phyloP scores from a whole-genome alignment of 2,329 filamentous ascomycete species.

The Zalaria sp. region DNA sequence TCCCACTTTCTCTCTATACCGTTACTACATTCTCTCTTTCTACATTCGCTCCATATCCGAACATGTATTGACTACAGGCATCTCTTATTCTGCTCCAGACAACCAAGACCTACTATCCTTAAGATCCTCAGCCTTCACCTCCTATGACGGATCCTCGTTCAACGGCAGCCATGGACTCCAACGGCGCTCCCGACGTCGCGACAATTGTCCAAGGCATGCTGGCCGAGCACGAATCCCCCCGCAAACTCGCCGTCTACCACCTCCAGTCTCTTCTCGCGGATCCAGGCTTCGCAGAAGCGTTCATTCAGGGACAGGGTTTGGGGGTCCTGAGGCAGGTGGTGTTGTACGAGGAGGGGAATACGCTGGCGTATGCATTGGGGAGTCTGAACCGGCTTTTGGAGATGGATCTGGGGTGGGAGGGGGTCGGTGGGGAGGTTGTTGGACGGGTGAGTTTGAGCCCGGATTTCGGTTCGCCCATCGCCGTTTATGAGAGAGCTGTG shows the following conservation, averaged over 20 bases:
- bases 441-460: conserved; percentile 39
- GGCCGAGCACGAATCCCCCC: conserved; percentile 68
- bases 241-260: conserved; percentile 99
- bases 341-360: conserved; percentile 79
- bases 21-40: too few relatives aligned
- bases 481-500: conserved; percentile 1
- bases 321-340: conserved; percentile 69
- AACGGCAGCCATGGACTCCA: not conserved
- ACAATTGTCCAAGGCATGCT: conserved; percentile 39
- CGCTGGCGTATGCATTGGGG: conserved; percentile 85
- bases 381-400: conserved; percentile 78
- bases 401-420: conserved; percentile 96
- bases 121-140: too few relatives aligned
- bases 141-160: too few relatives aligned
- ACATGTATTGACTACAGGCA: too few relatives aligned
- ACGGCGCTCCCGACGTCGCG: conserved; percentile 16
- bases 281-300: conserved; percentile 89
- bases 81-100: too few relatives aligned
- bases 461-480: conserved; percentile 3
- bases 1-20: too few relatives aligned
- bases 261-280: conserved; percentile 91
- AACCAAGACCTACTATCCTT: too few relatives aligned
- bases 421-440: conserved; percentile 60
- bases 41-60: too few relatives aligned
- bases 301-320: conserved; percentile 80